Conservation (phyloP, 345 rosid species). For the Brassica carinata region DNA sequence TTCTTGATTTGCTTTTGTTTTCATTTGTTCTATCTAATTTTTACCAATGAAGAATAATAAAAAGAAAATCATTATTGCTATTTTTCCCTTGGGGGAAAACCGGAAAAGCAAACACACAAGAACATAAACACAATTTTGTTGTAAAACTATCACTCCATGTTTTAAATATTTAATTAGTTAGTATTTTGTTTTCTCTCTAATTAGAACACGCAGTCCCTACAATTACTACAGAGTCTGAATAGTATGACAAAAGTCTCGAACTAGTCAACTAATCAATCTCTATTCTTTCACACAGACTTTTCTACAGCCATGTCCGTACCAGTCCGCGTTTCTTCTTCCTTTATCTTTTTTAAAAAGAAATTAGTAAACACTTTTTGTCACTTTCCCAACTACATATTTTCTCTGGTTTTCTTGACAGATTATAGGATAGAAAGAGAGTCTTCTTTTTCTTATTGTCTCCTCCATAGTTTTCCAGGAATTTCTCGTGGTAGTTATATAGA, state of each 20-base stretch:
- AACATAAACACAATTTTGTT: neutral
- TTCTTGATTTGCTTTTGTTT: neutral
- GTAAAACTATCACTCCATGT: neutral
- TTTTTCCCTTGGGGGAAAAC: neutral
- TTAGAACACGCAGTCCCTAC: neutral
- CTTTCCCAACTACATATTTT: constrained; percentile 12
- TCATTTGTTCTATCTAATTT: neutral
- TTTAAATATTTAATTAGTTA: neutral
- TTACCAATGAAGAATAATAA: neutral
- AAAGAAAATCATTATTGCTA: neutral
- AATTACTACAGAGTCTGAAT: constrained; percentile 4
- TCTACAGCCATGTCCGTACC: neutral
- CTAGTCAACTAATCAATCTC: neutral
- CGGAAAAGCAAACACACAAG: neutral
- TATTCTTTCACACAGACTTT: constrained; percentile 29
- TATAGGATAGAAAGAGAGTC: neutral
- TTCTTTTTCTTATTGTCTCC: constrained; percentile 10
- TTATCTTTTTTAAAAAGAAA: neutral
- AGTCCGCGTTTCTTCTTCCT: constrained; percentile 23
- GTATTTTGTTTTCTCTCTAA: neutral
- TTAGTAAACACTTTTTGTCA: constrained; percentile 9
- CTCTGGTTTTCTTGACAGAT: neutral
- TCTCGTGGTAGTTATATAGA: constrained; percentile 14
- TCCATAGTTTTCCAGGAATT: constrained; percentile 29
- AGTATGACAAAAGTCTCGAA: constrained; percentile 14